Base-by-base conservation (phyloP, 1,284 basidiomycete species). In the Sparassis latifolia region DNA sequence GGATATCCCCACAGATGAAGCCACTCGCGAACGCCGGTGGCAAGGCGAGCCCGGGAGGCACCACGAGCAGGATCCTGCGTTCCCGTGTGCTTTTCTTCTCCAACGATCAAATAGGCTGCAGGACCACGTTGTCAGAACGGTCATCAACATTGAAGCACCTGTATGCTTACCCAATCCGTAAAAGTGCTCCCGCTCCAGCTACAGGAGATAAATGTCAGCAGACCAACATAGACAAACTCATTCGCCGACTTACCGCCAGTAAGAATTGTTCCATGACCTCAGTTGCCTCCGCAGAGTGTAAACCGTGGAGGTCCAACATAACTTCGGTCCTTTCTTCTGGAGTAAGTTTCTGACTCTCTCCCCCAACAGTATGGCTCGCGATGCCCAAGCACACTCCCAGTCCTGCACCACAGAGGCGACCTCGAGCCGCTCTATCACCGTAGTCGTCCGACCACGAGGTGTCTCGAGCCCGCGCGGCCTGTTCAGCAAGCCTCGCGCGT, bases 21-120 rank as follows among this genome's bases (percentile, higher is more conserved):
- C 82, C 89, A 96, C 64, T 92, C 89, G 58, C 89, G 86, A 41
- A 97, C 84, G 12, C 89, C 89, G 2, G 86, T 79, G 3, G 85
- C 89, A 9, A 98, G 76, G 9, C 93, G 84, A 12, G 82, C 78
- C 54, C 91, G 86, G 33, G 89, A 89, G 2, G 90, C 81, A 37
- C 93, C 90, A 45, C 92, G 80, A 10, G 76, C 79, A 10, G 79
- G 72, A 62, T 94, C 91, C 62, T 94, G 90, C 32, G 83, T 88
- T 2, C 91, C 94, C 1, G 91, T 93, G 66, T 98, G 96, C 68
- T 93, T 95, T 66, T 95, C 93, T 67, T 97, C 92, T 7, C 97
- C 96, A 3, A 98, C 91, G 33, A 98, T 79, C 29, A 93, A 70
- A 65, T 89, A 99, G 20, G 80, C 95, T 90, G 56, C 30, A n/a